Evolutionary conservation across 257 asterid genomes (phyloP).

Genomic region (Penstemon eatonii): DNA sequence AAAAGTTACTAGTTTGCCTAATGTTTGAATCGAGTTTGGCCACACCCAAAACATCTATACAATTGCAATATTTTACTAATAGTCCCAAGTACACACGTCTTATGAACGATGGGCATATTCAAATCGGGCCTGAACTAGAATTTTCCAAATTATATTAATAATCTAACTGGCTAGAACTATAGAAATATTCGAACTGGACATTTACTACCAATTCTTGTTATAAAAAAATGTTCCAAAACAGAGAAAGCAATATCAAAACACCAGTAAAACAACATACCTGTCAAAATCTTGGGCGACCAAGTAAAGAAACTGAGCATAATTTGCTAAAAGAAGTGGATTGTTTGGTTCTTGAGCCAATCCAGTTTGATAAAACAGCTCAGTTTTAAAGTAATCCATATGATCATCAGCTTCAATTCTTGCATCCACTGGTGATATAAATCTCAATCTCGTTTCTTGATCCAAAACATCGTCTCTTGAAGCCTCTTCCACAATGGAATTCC

Average conservation of each 20-base stretch:
- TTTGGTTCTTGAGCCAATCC: conserved; percentile 64
- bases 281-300: conserved; percentile 69
- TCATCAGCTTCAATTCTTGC: conserved; percentile 66
- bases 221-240: conserved; percentile 16
- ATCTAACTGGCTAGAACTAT: conserved; percentile 15
- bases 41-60: no score
- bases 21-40: no score
- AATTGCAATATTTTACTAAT: no score
- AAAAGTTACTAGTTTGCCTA: no score
- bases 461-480: conserved; percentile 53
- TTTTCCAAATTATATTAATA: not conserved
- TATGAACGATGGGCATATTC: no score
- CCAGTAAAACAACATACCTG: conserved; percentile 53
- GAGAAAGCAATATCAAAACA: conserved; percentile 21
- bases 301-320: conserved; percentile 91
- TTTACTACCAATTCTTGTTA: conserved; percentile 10
- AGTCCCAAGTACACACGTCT: no score
- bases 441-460: conserved; percentile 64
- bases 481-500: conserved; percentile 76
- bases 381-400: conserved; percentile 41
- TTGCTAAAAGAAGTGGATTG: conserved; percentile 77
- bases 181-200: conserved; percentile 10
- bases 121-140: no score
- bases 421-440: conserved; percentile 63
- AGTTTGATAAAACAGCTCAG: conserved; percentile 61